phyloP scores from a whole-genome alignment of 2,329 filamentous ascomycete genomes.

The Diaporthe ilicicola region DNA sequence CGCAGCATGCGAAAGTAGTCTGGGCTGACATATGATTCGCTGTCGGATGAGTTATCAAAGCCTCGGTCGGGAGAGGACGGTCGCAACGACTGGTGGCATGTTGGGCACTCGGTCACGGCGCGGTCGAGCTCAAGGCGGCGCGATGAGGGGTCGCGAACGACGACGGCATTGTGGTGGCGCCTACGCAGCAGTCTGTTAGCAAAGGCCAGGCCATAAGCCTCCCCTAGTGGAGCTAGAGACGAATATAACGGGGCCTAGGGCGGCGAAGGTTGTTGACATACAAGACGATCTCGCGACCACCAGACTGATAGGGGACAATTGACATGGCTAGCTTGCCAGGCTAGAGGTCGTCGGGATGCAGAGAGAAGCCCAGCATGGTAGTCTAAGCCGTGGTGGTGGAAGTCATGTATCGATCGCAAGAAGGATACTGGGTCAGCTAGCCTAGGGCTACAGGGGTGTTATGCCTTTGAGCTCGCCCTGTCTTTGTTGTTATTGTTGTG shows the following conservation, averaged over 20 bases:
- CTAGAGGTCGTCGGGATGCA: constrained; percentile 29
- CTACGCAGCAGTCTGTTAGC: constrained; percentile 53
- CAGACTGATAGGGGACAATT: constrained; percentile 78
- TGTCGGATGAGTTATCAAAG: constrained; percentile 55
- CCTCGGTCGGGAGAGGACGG: constrained; percentile 57
- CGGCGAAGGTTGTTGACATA: constrained; percentile 55
- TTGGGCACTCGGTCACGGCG: constrained; percentile 83
- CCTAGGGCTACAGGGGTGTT: not conserved
- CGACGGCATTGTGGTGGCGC: constrained; percentile 90
- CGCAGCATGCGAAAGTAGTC: constrained; percentile 96
- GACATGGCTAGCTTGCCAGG: constrained; percentile 55
- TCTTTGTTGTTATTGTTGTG: constrained; percentile 17
- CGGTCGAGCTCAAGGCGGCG: constrained; percentile 82
- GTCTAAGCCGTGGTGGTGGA: not conserved
- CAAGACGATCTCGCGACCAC: constrained; percentile 83
- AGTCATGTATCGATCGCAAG: not conserved
- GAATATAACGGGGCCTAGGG: constrained; percentile 16
- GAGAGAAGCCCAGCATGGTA: constrained; percentile 21
- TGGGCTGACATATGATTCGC: constrained; percentile 82
- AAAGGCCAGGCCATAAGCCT: not conserved
- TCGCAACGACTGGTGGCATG: constrained; percentile 79
- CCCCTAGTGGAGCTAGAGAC: not conserved
- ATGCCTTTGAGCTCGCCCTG: not conserved
- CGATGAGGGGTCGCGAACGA: constrained; percentile 87
- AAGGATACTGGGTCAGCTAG: not conserved